Evolutionary conservation across 1,139 yeast species (phyloP).

Genomic region (Maudiozyma humilis): DNA sequence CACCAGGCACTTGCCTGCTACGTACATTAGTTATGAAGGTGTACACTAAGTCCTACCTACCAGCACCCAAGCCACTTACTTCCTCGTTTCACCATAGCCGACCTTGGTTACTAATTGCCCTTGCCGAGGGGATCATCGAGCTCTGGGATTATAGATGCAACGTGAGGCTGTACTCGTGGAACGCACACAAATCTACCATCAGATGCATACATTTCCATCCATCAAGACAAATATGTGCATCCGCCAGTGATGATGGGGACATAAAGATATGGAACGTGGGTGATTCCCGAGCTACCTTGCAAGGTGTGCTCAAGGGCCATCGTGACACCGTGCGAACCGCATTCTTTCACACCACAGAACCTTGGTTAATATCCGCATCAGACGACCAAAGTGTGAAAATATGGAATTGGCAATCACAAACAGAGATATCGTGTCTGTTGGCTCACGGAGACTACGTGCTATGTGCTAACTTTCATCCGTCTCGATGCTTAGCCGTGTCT

Average conservation of each 20-base stretch:
- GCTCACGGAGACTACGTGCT: slow-evolving; percentile 98
- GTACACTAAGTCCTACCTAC: slow-evolving; percentile 73
- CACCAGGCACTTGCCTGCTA: too few species aligned
- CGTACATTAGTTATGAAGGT: background rate
- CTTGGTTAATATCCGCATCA: slow-evolving; percentile 93
- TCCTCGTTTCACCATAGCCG: slow-evolving; percentile 90
- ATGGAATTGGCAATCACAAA: slow-evolving; percentile 99
- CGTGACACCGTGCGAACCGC: slow-evolving; percentile 93
- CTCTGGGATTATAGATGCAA: slow-evolving; percentile 99
- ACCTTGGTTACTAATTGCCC: slow-evolving; percentile 94
- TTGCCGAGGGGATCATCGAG: slow-evolving; percentile 91
- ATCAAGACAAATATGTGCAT: slow-evolving; percentile 91
- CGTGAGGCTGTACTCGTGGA: slow-evolving; percentile 87
- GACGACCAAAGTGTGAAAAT: slow-evolving; percentile 98
- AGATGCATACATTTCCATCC: slow-evolving; percentile 94
- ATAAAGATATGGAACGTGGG: slow-evolving; percentile 94
- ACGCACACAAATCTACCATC: slow-evolving; percentile 97
- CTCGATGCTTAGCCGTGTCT: slow-evolving; percentile 86
- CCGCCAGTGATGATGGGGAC: slow-evolving; percentile 97
- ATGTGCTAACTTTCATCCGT: slow-evolving; percentile 96
- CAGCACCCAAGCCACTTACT: slow-evolving; percentile 96
- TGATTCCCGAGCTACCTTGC: slow-evolving; percentile 66
- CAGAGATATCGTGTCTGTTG: slow-evolving; percentile 92
- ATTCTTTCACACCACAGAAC: slow-evolving; percentile 88
- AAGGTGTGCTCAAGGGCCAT: slow-evolving; percentile 82